phyloP scores from a whole-genome alignment of 2,329 filamentous ascomycete genomes.

The Trichoderma lentiforme region DNA sequence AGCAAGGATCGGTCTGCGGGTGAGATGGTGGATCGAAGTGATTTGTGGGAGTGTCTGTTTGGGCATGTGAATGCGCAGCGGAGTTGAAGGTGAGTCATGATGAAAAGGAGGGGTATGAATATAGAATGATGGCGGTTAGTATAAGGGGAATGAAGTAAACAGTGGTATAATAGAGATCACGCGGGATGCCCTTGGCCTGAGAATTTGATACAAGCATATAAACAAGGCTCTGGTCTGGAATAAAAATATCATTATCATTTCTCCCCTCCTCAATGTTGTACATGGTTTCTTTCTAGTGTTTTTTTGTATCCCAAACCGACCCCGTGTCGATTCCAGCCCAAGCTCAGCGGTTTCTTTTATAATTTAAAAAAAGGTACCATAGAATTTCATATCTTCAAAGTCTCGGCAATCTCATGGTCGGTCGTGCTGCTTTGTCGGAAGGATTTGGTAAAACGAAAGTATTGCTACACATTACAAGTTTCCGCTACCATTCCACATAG shows the following conservation, averaged over 20 bases:
- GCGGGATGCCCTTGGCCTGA: not conserved
- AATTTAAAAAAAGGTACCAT: not conserved
- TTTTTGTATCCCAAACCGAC: not conserved
- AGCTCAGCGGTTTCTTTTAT: not conserved
- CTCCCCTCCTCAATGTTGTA: not conserved
- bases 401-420: not conserved
- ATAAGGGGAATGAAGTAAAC: not conserved
- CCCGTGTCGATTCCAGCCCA: not conserved
- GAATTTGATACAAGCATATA: not conserved
- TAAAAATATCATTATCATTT: constrained; percentile 6
- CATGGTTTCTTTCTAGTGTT: not conserved
- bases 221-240: not conserved
- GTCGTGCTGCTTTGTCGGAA: not conserved
- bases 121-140: not conserved
- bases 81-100: not conserved
- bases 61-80: constrained; percentile 47
- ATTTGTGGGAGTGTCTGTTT: constrained; percentile 89
- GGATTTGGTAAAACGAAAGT: not conserved
- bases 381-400: not conserved
- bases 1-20: constrained; percentile 67
- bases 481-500: not conserved
- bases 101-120: not conserved
- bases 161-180: not conserved
- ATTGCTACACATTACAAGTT: constrained; percentile 9
- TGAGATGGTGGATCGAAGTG: constrained; percentile 73